These are phyloP conservation scores for Epichloe baconii DNA, from an alignment of 2,329 filamentous ascomycete genomes.

Conservation along the genomic window DNA sequence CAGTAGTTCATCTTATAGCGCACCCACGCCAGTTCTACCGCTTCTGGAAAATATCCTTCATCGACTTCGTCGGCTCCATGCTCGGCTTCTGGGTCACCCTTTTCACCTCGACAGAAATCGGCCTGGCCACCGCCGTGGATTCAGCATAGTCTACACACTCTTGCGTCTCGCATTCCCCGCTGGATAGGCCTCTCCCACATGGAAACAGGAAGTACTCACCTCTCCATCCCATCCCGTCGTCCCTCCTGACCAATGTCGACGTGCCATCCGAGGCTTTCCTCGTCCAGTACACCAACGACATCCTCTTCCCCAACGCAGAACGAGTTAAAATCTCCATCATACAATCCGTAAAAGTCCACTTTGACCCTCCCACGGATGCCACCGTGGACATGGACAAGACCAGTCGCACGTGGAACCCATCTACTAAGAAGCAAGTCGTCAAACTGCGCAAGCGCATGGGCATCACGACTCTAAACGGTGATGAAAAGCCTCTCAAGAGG, in stretches of 20 bases:
- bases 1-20: constrained; percentile 48
- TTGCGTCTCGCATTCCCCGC: constrained; percentile 42
- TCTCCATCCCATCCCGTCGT: constrained; percentile 11
- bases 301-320: constrained; percentile 51
- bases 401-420: constrained; percentile 41
- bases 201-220: constrained; percentile 17
- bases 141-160: constrained; percentile 49
- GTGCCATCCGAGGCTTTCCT: constrained; percentile 38
- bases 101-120: constrained; percentile 46
- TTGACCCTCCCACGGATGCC: constrained; percentile 28
- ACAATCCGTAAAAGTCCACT: constrained; percentile 31
- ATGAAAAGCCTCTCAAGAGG: constrained; percentile 27
- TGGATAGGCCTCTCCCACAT: constrained; percentile 19
- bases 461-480: constrained; percentile 20
- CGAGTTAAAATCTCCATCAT: constrained; percentile 34
- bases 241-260: constrained; percentile 11
- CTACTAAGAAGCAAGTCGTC: constrained; percentile 31
- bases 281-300: constrained; percentile 41
- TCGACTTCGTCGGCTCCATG: constrained; percentile 51
- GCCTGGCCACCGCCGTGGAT: constrained; percentile 47
- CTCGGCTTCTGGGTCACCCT: constrained; percentile 52
- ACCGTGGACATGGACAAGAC: constrained; percentile 23
- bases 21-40: constrained; percentile 45
- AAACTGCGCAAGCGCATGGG: constrained; percentile 29
- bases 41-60: constrained; percentile 51